Conservation (phyloP, 1,284 basidiomycete genomes). For the Macrocybe sp. region DNA sequence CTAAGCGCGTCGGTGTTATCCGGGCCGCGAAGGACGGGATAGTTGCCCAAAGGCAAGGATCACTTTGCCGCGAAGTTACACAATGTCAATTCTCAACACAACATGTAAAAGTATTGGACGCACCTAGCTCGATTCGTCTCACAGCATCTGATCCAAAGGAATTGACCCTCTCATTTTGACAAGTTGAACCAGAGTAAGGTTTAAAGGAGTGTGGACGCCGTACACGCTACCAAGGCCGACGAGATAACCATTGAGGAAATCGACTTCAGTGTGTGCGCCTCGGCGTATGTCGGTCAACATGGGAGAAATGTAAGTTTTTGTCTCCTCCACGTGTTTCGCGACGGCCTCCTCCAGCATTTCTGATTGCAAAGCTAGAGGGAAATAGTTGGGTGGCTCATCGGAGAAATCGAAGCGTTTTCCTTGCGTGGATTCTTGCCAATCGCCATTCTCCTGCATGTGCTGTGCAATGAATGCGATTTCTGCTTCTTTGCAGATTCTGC, state of each 20-base stretch:
- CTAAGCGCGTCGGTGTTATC: no score
- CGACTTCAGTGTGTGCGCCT: constrained; percentile 68
- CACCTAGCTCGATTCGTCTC: constrained; percentile 1
- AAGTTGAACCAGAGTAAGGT: constrained; percentile 58
- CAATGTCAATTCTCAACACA: no score
- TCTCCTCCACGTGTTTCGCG: constrained; percentile 48
- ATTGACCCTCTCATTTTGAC: constrained; percentile 34
- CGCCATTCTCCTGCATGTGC: constrained; percentile 38
- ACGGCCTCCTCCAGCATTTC: constrained; percentile 45
- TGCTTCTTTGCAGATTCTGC: constrained; percentile 56
- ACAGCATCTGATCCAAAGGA: constrained; percentile 39
- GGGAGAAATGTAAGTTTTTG: constrained; percentile 67
- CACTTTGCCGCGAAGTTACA: no score
- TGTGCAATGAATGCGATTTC: constrained; percentile 51
- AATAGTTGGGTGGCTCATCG: constrained; percentile 28
- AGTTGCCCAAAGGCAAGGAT: no score
- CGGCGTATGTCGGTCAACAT: constrained; percentile 69
- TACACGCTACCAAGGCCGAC: constrained; percentile 59
- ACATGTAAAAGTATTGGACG: no score
- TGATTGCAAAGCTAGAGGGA: constrained; percentile 38
- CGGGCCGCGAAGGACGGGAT: no score
- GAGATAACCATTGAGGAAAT: constrained; percentile 87
- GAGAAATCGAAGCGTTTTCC: constrained; percentile 22
- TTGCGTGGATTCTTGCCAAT: constrained; percentile 28
- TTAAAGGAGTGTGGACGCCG: constrained; percentile 59